Evolutionary conservation across 768 basidiomycete genomes (phyloP).

Genomic region (Glaciozyma martinii): DNA sequence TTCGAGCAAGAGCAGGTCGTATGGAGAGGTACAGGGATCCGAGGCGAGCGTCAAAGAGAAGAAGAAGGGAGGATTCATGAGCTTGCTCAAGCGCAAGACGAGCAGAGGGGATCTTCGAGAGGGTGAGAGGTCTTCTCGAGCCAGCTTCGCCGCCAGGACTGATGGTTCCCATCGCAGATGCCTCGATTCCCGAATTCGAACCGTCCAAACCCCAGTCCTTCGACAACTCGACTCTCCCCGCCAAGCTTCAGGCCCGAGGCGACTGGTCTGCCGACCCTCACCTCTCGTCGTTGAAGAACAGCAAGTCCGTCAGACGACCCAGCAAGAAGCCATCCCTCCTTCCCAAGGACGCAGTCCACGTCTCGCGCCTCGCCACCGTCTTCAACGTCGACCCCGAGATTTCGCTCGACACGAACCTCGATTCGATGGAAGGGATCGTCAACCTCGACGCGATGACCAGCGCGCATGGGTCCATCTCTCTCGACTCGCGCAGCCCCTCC

Average conservation of each 20-base stretch:
- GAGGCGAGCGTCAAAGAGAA: constrained; percentile 5
- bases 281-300: background rate
- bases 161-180: background rate
- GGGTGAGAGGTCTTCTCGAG: background rate
- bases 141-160: background rate
- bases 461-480: background rate
- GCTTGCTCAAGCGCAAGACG: background rate
- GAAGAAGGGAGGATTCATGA: constrained; percentile 3
- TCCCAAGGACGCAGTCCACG: background rate
- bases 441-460: constrained; percentile 40
- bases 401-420: constrained; percentile 58
- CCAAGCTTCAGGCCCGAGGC: background rate
- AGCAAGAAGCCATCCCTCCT: background rate
- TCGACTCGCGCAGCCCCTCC: background rate
- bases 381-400: constrained; percentile 35
- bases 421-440: constrained; percentile 75
- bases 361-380: constrained; percentile 2
- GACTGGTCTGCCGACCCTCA: no score
- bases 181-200: background rate
- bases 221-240: background rate
- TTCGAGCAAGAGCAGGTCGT: no score
- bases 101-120: background rate
- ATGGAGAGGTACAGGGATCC: background rate
- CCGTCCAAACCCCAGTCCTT: background rate
- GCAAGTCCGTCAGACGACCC: background rate